Evolutionary conservation across 1,284 basidiomycete genomes (phyloP), one percentile per base, ranked within the genome.

Genomic region (Moesziomyces sp.): DNA sequence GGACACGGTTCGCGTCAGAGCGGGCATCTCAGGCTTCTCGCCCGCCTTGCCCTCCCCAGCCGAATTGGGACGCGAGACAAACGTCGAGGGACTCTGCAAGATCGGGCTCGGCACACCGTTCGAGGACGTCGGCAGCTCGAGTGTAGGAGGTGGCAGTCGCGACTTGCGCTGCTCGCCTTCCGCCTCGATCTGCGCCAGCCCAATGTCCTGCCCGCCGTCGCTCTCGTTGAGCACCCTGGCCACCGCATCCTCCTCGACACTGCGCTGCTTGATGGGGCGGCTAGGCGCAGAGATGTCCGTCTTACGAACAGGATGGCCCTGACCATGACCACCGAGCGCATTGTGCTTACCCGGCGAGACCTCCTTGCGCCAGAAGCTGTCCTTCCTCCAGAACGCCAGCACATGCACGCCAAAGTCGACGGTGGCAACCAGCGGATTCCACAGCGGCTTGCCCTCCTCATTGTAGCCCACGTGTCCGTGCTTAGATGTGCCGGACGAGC

Each of bases 301-400:
- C 50, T 58, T 66, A 18, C 52, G 28, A 8, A 71, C 61, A 6
- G 38, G 33, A 8, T 40, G 33, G 6, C 30, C 26, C 35, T 40
- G 33, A 10, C 28, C 42, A 23, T 60, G 57, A 42, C 51, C 52
- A 1, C 54, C 21, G 16, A 59, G 46, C 18, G 58, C 50, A 21
- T 49, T 47, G 52, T 74, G 62, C 21, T 71, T 64, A 30, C 46
- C 50, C 0, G 49, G 65, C 1, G n/a, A 30, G 0, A 60, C 73
- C n/a, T 77, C 76, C 21, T 76, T 70, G 10, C 78, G 58, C 78
- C 78, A 80, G 46, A 80, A 79, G 30, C 66, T 66, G 57, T 79
- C 78, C 43, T 61, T 61, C 4, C 72, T 52, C 78, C 78, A 80
- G 24, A 80, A 75, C 13, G 62, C 60, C 6, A 67, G 61, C 26